Conservation (phyloP, 306 rosid genomes). For the Sesbania bispinosa region DNA sequence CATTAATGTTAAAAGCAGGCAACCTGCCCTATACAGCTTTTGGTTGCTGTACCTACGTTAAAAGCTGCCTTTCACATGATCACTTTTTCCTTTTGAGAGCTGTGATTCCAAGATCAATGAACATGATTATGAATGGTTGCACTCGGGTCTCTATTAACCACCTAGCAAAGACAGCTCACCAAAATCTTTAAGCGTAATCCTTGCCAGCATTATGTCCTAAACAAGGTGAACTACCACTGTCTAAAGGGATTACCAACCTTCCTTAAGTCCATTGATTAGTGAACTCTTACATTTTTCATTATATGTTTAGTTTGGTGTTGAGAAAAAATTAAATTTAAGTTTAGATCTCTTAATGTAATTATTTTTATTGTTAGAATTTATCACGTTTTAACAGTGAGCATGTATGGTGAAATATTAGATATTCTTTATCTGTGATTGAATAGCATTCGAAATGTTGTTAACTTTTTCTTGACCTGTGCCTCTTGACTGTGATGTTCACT, state of each 20-base stretch:
- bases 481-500: background rate
- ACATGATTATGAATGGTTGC: slow-evolving; percentile 24
- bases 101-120: slow-evolving; percentile 34
- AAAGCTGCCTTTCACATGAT: slow-evolving; percentile 69
- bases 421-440: no score
- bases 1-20: slow-evolving; percentile 45
- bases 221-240: slow-evolving; percentile 29
- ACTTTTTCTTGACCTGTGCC: background rate
- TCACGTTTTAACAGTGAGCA: no score
- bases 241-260: slow-evolving; percentile 21
- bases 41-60: slow-evolving; percentile 41
- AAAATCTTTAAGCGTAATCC: slow-evolving; percentile 16
- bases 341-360: no score
- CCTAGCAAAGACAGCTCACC: slow-evolving; percentile 35
- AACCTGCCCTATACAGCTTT: slow-evolving; percentile 34
- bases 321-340: no score
- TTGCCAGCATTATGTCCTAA: slow-evolving; percentile 27
- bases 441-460: background rate
- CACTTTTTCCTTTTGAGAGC: slow-evolving; percentile 45
- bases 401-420: no score
- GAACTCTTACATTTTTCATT: no score
- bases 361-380: no score
- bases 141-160: slow-evolving; percentile 20
- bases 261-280: slow-evolving; percentile 7
- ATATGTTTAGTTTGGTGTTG: no score